These are phyloP conservation scores for Taiozyma sp. DNA, from an alignment of 1,139 yeast species.

Conservation along the genomic window DNA sequence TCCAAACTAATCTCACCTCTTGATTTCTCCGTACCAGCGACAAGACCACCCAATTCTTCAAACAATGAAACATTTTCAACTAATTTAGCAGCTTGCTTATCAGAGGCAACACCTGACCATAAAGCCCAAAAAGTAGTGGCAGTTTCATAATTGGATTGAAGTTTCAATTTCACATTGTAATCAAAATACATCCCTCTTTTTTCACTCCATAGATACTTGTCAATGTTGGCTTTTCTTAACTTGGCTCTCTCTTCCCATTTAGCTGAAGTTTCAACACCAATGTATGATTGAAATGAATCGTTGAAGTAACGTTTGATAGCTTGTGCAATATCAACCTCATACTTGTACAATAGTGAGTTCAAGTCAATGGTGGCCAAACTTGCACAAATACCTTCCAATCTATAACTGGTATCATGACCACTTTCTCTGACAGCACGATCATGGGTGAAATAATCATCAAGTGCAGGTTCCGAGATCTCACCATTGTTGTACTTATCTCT, in stretches of 20 bases:
- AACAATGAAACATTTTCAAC: slow-evolving; percentile 59
- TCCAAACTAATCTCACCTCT: slow-evolving; percentile 68
- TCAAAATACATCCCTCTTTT: slow-evolving; percentile 77
- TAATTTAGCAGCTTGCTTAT: slow-evolving; percentile 66
- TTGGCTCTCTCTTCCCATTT: slow-evolving; percentile 60
- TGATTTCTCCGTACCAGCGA: slow-evolving; percentile 75
- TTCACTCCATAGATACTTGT: slow-evolving; percentile 83
- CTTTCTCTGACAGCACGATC: slow-evolving; percentile 96
- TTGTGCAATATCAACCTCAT: slow-evolving; percentile 79
- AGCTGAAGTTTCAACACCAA: slow-evolving; percentile 46
- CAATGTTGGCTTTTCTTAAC: slow-evolving; percentile 50
- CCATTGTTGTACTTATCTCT: slow-evolving; percentile 66
- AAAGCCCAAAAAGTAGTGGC: slow-evolving; percentile 93
- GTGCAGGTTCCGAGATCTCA: slow-evolving; percentile 62
- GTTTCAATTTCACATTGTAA: slow-evolving; percentile 59
- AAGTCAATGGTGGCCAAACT: slow-evolving; percentile 87
- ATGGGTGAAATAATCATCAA: slow-evolving; percentile 86
- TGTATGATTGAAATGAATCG: slow-evolving; percentile 36
- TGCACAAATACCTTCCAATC: slow-evolving; percentile 89
- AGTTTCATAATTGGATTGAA: slow-evolving; percentile 69
- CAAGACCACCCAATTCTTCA: slow-evolving; percentile 88
- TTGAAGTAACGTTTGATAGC: slow-evolving; percentile 55
- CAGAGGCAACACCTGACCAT: slow-evolving; percentile 77
- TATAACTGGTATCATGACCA: slow-evolving; percentile 92
- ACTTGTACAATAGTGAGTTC: slow-evolving; percentile 82